Percentiles rank a stretch among this genome's conserved stretches.
These are phyloP conservation scores for Monilinia polystroma DNA, from an alignment of 2,329 filamentous ascomycete genomes.

Conservation along the genomic window DNA sequence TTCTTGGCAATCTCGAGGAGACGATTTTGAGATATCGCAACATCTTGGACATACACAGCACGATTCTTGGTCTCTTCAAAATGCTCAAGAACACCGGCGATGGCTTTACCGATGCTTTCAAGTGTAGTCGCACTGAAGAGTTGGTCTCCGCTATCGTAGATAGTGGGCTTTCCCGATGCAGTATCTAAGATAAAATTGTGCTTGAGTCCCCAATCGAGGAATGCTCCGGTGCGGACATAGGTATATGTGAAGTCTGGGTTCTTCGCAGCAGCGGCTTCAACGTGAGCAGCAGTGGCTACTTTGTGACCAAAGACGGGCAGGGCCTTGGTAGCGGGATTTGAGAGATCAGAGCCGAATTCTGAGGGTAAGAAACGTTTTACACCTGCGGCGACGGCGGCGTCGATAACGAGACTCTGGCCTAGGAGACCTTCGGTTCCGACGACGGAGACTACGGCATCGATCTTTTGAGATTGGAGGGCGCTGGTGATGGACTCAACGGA, in stretches of 20 bases:
- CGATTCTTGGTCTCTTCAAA: constrained; percentile 55
- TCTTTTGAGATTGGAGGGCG: constrained; percentile 51
- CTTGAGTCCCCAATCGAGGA: constrained; percentile 57
- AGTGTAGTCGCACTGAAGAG: constrained; percentile 52
- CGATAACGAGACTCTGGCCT: constrained; percentile 52
- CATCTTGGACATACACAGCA: constrained; percentile 47
- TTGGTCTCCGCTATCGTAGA: constrained; percentile 53
- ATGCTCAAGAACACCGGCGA: constrained; percentile 50
- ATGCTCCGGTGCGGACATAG: constrained; percentile 51
- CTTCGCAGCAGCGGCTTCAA: constrained; percentile 44
- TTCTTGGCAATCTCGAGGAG: constrained; percentile 42
- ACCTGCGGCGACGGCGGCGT: constrained; percentile 57
- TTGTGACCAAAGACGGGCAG: constrained; percentile 57
- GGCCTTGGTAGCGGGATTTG: constrained; percentile 41
- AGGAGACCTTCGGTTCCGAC: constrained; percentile 42
- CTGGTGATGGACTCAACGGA: constrained; percentile 44
- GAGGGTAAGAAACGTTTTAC: constrained; percentile 62
- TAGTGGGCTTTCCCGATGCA: constrained; percentile 43
- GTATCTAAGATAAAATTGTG: constrained; percentile 48
- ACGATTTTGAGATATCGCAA: constrained; percentile 47
- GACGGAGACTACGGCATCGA: constrained; percentile 56
- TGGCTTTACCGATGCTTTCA: constrained; percentile 47
- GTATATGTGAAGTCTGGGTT: constrained; percentile 54
- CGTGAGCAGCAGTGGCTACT: constrained; percentile 43
- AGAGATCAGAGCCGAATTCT: constrained; percentile 51